A percentile compares a stretch with the other conserved stretches of the same genome.
These are phyloP conservation scores for Pochonia chlamydosporia DNA, from an alignment of 2,329 filamentous ascomycete genomes.

Conservation along the genomic window DNA sequence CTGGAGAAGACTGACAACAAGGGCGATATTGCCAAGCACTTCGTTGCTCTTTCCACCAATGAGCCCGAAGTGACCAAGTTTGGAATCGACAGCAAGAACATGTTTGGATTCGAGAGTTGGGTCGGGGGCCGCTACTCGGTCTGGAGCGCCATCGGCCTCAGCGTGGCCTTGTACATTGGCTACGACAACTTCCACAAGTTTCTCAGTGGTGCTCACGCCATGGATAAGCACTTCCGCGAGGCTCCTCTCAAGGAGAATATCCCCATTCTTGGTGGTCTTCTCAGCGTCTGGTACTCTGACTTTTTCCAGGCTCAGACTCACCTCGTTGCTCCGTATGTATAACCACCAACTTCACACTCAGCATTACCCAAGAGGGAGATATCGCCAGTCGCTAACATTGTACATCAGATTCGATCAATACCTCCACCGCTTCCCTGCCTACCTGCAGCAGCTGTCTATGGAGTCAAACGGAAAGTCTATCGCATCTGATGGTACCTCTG, in stretches of 20 bases:
- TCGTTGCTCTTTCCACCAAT: constrained; percentile 96
- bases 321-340: constrained; percentile 81
- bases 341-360: background rate
- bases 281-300: constrained; percentile 98
- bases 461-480: constrained; percentile 99
- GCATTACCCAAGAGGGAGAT: background rate
- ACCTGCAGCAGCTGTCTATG: constrained; percentile 98
- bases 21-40: constrained; percentile 95
- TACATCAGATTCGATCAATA: constrained; percentile 84
- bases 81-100: constrained; percentile 97
- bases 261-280: constrained; percentile 80
- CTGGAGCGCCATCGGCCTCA: constrained; percentile 96
- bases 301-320: constrained; percentile 98
- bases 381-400: constrained; percentile 9
- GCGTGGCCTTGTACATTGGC: constrained; percentile 89
- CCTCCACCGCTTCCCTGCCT: constrained; percentile 96
- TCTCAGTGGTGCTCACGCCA: constrained; percentile 87
- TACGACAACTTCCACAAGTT: constrained; percentile 98
- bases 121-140: constrained; percentile 97
- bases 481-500: constrained; percentile 78
- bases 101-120: constrained; percentile 99
- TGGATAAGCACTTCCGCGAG: constrained; percentile 97
- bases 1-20: constrained; percentile 70
- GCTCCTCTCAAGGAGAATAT: constrained; percentile 93
- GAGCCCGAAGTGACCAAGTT: constrained; percentile 95